These are phyloP conservation scores for Priceomyces carsonii DNA, from an alignment of 805 yeast species.

Conservation along the genomic window DNA sequence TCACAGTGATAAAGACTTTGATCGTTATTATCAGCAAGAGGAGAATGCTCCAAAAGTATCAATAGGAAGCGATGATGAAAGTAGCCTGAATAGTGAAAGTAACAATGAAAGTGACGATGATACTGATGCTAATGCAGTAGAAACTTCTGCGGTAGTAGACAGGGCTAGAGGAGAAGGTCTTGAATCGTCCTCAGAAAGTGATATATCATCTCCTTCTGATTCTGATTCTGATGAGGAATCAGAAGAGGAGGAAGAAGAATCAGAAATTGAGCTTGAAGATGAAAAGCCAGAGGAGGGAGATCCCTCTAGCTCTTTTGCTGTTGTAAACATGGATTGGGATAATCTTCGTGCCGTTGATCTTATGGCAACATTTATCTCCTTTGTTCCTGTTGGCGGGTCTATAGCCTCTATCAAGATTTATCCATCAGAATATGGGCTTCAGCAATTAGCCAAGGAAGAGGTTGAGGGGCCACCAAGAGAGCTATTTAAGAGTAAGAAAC, in stretches of 20 bases:
- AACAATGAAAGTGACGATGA: constrained; percentile 22
- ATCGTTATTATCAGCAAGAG: constrained; percentile 60
- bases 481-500: constrained; percentile 56
- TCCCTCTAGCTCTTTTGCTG: constrained; percentile 80
- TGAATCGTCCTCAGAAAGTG: constrained; percentile 39
- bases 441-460: constrained; percentile 87
- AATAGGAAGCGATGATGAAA: constrained; percentile 14
- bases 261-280: constrained; percentile 57
- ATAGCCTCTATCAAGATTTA: constrained; percentile 70
- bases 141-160: constrained; percentile 31
- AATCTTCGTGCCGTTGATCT: constrained; percentile 84
- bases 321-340: constrained; percentile 97
- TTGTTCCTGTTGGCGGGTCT: constrained; percentile 74
- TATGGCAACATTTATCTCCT: constrained; percentile 84
- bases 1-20: constrained; percentile 52
- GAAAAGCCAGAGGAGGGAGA: constrained; percentile 82
- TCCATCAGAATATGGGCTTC: constrained; percentile 93
- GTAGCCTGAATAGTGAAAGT: constrained; percentile 11
- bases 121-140: constrained; percentile 24
- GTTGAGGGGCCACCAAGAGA: constrained; percentile 91
- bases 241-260: constrained; percentile 48
- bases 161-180: constrained; percentile 69
- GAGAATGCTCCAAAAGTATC: constrained; percentile 26
- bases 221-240: constrained; percentile 47
- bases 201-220: constrained; percentile 34